phyloP scores from a whole-genome alignment of 2,329 filamentous ascomycete genomes.

The Zymoseptoria tritici region DNA sequence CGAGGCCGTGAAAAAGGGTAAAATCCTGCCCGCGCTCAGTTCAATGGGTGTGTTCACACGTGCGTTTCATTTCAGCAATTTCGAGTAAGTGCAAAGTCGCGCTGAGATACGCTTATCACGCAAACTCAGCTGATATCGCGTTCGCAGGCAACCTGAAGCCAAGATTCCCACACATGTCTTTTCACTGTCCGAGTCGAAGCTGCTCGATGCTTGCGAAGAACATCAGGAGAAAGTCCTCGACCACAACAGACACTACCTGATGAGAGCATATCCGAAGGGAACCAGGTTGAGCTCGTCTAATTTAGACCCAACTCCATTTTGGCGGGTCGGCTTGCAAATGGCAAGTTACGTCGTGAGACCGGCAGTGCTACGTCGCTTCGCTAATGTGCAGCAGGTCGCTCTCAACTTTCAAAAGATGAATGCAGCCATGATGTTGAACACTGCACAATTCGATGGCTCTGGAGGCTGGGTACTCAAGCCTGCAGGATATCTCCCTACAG shows the following conservation, averaged over 20 bases:
- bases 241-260: slow-evolving; percentile 74
- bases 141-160: slow-evolving; percentile 46
- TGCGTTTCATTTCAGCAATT: slow-evolving; percentile 70
- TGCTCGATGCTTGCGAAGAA: slow-evolving; percentile 59
- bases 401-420: slow-evolving; percentile 92
- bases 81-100: slow-evolving; percentile 37
- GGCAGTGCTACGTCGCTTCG: slow-evolving; percentile 1
- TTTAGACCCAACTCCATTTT: slow-evolving; percentile 74
- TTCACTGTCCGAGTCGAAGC: slow-evolving; percentile 54
- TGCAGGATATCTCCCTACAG: slow-evolving; percentile 53
- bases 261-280: slow-evolving; percentile 83
- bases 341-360: background rate
- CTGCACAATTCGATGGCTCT: slow-evolving; percentile 79
- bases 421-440: slow-evolving; percentile 91
- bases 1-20: slow-evolving; percentile 40
- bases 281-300: slow-evolving; percentile 79
- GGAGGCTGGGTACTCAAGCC: slow-evolving; percentile 84
- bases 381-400: slow-evolving; percentile 49
- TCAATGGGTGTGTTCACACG: slow-evolving; percentile 77
- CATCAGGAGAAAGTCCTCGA: slow-evolving; percentile 57
- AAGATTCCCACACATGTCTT: slow-evolving; percentile 56
- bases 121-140: background rate
- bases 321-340: slow-evolving; percentile 83
- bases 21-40: slow-evolving; percentile 65
- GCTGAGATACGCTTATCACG: background rate